Evolutionary conservation across 1,139 yeast genomes (phyloP).

Genomic region (Saccharomyces hybrid): DNA sequence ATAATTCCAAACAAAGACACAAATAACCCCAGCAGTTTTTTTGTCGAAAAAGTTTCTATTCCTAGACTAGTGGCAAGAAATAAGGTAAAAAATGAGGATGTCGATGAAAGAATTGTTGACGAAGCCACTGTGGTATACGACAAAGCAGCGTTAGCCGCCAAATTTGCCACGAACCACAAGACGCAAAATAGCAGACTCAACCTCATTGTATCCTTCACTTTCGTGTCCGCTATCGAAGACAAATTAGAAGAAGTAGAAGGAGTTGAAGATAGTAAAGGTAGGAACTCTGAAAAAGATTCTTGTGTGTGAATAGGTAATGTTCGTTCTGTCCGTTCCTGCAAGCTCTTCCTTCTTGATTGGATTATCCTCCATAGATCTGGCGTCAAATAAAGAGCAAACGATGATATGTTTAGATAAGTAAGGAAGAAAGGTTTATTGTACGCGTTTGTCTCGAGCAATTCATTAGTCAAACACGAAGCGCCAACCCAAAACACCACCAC

Average conservation of each 20-base stretch:
- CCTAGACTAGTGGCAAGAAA: constrained; percentile 68
- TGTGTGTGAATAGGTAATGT: constrained; percentile 2
- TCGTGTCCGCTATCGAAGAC: not conserved
- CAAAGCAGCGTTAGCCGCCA: constrained; percentile 80
- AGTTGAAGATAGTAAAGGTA: not conserved
- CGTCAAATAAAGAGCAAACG: constrained; percentile 68
- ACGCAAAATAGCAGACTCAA: constrained; percentile 75
- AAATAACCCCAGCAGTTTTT: constrained; percentile 61
- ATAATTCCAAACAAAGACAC: constrained; percentile 70
- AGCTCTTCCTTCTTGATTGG: constrained; percentile 27
- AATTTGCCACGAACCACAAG: constrained; percentile 84
- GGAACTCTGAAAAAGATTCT: not conserved
- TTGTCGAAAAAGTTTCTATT: constrained; percentile 58
- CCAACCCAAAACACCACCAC: constrained; percentile 86
- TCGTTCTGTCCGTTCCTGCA: constrained; percentile 26
- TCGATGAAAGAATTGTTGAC: constrained; percentile 85
- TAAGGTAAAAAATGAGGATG: constrained; percentile 87
- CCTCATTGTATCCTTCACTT: constrained; percentile 40
- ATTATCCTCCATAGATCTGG: constrained; percentile 44
- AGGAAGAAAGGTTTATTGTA: constrained; percentile 91
- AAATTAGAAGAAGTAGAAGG: not conserved
- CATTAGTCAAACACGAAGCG: constrained; percentile 73
- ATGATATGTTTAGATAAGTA: constrained; percentile 83
- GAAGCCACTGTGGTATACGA: constrained; percentile 87
- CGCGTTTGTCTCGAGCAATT: constrained; percentile 55